phyloP scores from a whole-genome alignment of 345 rosid genomes.

The Erysimum cheiranthoides region DNA sequence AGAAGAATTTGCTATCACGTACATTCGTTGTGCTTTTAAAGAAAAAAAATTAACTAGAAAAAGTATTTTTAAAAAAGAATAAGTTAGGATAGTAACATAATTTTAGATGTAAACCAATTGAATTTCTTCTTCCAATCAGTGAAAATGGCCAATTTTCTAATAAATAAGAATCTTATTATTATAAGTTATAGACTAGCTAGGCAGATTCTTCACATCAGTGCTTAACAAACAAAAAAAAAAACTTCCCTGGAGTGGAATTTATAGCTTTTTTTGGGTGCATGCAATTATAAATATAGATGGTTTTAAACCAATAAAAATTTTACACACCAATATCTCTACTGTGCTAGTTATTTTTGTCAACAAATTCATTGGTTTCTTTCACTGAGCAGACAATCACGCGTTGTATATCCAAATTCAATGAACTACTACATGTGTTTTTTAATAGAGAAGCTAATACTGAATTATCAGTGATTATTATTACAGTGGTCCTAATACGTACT shows the following conservation, averaged over 20 bases:
- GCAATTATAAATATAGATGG: background rate
- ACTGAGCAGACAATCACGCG: background rate
- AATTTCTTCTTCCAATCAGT: background rate
- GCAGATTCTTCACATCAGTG: background rate
- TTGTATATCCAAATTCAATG: slow-evolving; percentile 5
- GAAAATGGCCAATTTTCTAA: background rate
- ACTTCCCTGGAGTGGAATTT: background rate
- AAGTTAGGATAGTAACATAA: background rate
- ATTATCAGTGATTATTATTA: slow-evolving; percentile 32
- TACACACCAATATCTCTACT: background rate
- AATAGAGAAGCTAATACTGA: slow-evolving; percentile 10
- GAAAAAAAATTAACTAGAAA: too few relatives aligned
- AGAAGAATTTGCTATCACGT: background rate
- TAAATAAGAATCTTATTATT: background rate
- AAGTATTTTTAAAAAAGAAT: too few relatives aligned
- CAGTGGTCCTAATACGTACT: slow-evolving; percentile 33
- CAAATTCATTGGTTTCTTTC: background rate
- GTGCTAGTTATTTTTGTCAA: background rate
- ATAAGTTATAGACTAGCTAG: background rate
- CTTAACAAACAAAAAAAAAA: too few relatives aligned
- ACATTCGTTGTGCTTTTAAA: background rate
- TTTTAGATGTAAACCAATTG: background rate
- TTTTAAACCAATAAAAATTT: background rate
- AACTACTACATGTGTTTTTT: slow-evolving; percentile 14
- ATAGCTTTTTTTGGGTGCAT: background rate